Evolutionary conservation across 495 filamentous ascomycete genomes (phyloP), one percentile per base, ranked within the genome.

Genomic region (Lophium mytilinum): DNA sequence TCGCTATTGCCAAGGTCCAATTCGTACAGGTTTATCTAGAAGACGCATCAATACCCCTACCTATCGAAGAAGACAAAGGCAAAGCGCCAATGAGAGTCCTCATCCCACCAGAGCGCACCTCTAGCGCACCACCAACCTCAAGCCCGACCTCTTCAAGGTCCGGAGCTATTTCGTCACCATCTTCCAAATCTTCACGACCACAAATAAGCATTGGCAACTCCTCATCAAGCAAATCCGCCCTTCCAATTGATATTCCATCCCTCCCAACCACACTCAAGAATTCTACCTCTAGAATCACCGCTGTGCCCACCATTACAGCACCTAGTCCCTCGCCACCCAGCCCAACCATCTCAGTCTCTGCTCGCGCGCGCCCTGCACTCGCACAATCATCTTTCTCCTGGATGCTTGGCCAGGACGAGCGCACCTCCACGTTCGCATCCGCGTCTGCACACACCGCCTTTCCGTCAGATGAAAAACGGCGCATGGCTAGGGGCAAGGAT

Each of bases 331-430:
- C 56, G 51, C 34, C 48, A 41, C 17, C 48, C 11, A 36, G 33
- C 17, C 24, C 55, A 21, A 21, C 36, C 33, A 34, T 58, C 51
- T 56, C 59, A 40, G 40, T 45, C 21, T 48, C 45, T 24, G 8
- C 15, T 24, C 56, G 45, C 52, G 24, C 59, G 35, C 76, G 88
- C 11, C 85, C 85, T 14, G 78, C 78, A 14, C 75, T 98, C 14
- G 85, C 90, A 14, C 84, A 96, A 58, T 90, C 90, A 30, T 86
- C 83, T 9, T 96, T 96, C 68, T 86, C 91, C 10, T 98, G 91
- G 91, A 97, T 98, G 90, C 78, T 98, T n/a, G 82, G 78, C 24
- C 74, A 79, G 53, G 76, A 75, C n/a, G 24, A 55, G 37, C 41
- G 58, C 15, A 48, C 48, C 19, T 55, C 55, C 11, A 52, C 53